Conservation (phyloP, 2,329 filamentous ascomycete species). For the Calonectria henricotiae region DNA sequence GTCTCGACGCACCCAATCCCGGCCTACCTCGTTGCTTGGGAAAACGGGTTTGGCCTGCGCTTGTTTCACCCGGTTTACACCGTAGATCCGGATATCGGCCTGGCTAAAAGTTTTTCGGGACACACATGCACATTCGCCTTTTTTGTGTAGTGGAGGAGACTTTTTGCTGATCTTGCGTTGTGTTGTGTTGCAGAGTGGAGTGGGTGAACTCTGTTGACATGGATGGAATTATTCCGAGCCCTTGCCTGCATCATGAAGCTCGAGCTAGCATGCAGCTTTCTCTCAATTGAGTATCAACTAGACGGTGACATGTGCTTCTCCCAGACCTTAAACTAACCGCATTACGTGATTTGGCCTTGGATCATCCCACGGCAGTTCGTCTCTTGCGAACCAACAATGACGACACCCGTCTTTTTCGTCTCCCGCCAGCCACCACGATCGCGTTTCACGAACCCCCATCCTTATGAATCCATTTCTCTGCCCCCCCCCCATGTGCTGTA, state of each 20-base stretch:
- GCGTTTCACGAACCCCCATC: conserved; percentile 8
- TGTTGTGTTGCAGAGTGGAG: conserved; percentile 15
- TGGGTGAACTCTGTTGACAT: background rate
- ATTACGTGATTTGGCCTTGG: background rate
- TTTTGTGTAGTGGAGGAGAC: background rate
- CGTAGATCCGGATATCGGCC: background rate
- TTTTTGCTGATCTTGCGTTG: conserved; percentile 2
- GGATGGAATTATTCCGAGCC: conserved; percentile 4
- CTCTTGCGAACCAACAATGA: conserved; percentile 20
- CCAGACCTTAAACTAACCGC: background rate
- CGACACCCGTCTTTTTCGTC: background rate
- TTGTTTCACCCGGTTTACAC: background rate
- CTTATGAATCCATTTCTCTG: conserved; percentile 16
- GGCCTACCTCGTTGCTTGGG: background rate
- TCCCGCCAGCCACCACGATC: background rate
- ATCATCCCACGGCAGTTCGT: conserved; percentile 16
- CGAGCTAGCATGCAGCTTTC: conserved; percentile 4
- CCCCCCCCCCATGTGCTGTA: background rate
- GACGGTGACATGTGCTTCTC: background rate
- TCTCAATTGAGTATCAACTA: conserved; percentile 1
- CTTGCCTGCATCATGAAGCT: conserved; percentile 23
- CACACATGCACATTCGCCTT: background rate
- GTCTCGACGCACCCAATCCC: background rate
- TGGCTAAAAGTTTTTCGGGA: background rate
- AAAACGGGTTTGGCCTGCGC: background rate